Percentiles rank a stretch among this genome's conserved stretches.
Conservation (phyloP, 805 yeast genomes). For the Cyberlindnera nakhonratchasimensis region DNA sequence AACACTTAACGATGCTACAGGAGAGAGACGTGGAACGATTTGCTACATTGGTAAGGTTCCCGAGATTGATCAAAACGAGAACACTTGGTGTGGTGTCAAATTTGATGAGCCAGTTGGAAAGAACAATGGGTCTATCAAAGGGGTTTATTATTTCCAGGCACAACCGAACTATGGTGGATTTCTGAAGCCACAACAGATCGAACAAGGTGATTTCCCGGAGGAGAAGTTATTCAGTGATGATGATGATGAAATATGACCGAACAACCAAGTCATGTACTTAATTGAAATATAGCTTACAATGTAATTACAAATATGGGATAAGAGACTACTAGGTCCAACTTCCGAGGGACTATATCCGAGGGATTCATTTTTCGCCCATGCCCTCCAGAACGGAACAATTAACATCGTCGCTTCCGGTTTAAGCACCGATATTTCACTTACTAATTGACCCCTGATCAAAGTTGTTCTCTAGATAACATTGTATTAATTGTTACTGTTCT, state of each 20-base stretch:
- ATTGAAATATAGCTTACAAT: no score
- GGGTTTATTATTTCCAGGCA: slow-evolving; percentile 55
- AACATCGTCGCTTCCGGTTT: slow-evolving; percentile 1
- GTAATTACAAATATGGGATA: no score
- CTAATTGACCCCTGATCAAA: background rate
- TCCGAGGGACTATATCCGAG: background rate
- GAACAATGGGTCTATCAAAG: slow-evolving; percentile 74
- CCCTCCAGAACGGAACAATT: no score
- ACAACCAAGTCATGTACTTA: no score
- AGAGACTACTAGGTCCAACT: no score
- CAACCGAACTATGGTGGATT: slow-evolving; percentile 67
- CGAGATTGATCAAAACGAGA: slow-evolving; percentile 46
- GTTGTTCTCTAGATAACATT: no score
- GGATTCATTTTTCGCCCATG: no score
- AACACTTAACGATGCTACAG: slow-evolving; percentile 39
- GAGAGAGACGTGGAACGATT: slow-evolving; percentile 67
- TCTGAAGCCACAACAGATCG: slow-evolving; percentile 64
- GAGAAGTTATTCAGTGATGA: slow-evolving; percentile 45
- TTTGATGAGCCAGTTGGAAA: slow-evolving; percentile 86
- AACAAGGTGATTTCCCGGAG: slow-evolving; percentile 65
- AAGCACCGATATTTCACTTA: background rate
- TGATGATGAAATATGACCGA: slow-evolving; percentile 40
- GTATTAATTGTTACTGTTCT: no score
- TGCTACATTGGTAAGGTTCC: slow-evolving; percentile 66
- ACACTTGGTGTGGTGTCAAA: slow-evolving; percentile 78